Base-by-base conservation (phyloP, 495 filamentous ascomycete genomes). In the Penicillium odoratum region DNA sequence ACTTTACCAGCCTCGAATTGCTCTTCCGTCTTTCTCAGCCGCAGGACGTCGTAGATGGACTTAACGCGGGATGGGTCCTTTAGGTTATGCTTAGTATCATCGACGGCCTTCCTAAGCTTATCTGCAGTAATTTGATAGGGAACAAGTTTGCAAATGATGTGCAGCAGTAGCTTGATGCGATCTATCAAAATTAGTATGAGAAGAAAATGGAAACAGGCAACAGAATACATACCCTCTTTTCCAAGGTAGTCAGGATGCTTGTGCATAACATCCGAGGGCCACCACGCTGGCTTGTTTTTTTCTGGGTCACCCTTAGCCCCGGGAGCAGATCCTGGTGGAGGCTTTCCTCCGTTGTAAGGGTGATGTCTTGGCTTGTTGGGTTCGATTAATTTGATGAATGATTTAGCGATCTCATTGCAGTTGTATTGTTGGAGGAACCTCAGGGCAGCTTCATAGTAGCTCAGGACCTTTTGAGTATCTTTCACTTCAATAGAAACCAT, bases 171-270 rank as follows among this genome's bases (percentile, higher is more conserved):
- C 29, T 65, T 63, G 53, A 80, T 62, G 15, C 77, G 71, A 44
- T 73, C 77, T 79, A 33, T 46, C 6, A 9, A 21, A 49, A 8
- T 57, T 31, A 51, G 55, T 31, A 36, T 18, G 8, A 10, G 8
- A 10, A 7, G n/a, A 11, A 4, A 25, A 9, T 4, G 11, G n/a
- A 30, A 18, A 31, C n/a, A n/a, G 43, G 5, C 3, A 29, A 47
- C 16, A 30, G 26, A 18, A 16, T 31, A 53, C 83, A 71, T 73
- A 94, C 91, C 85, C 57, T 82, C 81, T 76, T 89, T 96, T 61
- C 79, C 77, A 33, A 92, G 62, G 69, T 97, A 93, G 63, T 96
- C 91, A 0, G 93, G 92, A 74, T 96, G 92, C 64, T 83, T 89
- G 70, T 94, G 91, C 29, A 83, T 77, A 36, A 72, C 67, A 56